Base-by-base conservation (phyloP, 2,329 filamentous ascomycete species). In the Colletotrichum camelliae region DNA sequence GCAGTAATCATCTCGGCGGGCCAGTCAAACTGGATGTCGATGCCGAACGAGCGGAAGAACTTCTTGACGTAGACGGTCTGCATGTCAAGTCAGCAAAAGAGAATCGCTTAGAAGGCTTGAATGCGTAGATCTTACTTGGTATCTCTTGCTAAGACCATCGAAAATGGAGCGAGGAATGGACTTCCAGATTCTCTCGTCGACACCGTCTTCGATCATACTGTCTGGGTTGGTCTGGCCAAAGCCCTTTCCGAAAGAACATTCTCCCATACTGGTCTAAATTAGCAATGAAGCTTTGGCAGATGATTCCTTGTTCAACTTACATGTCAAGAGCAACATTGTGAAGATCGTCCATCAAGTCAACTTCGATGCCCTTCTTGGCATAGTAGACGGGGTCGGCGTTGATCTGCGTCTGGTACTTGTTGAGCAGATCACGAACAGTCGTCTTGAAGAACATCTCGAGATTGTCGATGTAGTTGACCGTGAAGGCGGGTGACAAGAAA, bases 291-390 rank as follows among this genome's bases (percentile, higher is more conserved):
- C 4, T 24, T n/a, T n/a, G 7, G 8, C 24, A 18, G 4, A 21
- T 15, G 6, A 8, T 27, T 12, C 10, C 18, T 16, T 7, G 2
- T 66, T 10, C 1, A 8, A 48, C 78, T 52, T 43, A 78, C 78
- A 80, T 81, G 27, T 81, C 80, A 16, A 81, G 74, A 18, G 80
- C 80, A 24, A 81, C 78, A 27, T 81, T 81, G 37, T 81, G 80
- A 9, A 81, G 76, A 61, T 81, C 80, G 7, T 81, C 80, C 79
- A 81, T 81, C 67, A 81, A 31, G 60, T 81, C 79, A 4, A 75
- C 78, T 39, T 80, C 78, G n/a, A 78, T 72, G 5, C 79, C 79
- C 21, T 75, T 15, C 37, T 74, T 71, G 31, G 72, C 77, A 16
- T 68, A 31, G 35, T 60, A 60, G 4, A 73, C 74, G 3, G 70